phyloP scores from a whole-genome alignment of 805 yeast species.

The Trichomonascus vanleenenianus region DNA sequence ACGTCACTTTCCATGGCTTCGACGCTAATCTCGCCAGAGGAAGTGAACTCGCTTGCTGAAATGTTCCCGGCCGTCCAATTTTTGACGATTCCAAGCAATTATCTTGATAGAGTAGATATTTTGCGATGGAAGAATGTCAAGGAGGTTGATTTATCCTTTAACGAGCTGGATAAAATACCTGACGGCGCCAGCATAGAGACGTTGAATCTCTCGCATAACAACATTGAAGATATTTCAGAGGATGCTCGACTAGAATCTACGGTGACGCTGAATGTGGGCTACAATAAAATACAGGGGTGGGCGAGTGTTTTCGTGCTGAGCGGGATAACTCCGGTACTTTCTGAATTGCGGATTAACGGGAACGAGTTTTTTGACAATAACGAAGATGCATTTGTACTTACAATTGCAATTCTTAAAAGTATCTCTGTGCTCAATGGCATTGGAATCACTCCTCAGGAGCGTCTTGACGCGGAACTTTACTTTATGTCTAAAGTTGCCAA shows the following conservation, averaged over 20 bases:
- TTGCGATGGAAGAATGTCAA: background rate
- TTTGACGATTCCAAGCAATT: conserved; percentile 17
- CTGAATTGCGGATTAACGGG: conserved; percentile 39
- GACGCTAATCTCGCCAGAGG: conserved; percentile 11
- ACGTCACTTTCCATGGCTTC: conserved; percentile 17
- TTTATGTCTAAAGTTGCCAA: conserved; percentile 46
- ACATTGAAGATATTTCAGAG: conserved; percentile 17
- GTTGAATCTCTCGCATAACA: conserved; percentile 35
- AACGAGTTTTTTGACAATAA: conserved; percentile 40
- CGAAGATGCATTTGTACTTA: conserved; percentile 21
- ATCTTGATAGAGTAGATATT: background rate
- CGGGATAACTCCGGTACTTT: conserved; percentile 35
- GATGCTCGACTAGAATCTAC: background rate
- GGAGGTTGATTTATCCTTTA: conserved; percentile 37
- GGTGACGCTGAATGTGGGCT: conserved; percentile 40
- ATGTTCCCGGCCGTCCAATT: conserved; percentile 30
- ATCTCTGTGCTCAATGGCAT: conserved; percentile 53
- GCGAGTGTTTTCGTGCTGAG: conserved; percentile 38
- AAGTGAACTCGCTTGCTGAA: conserved; percentile 11
- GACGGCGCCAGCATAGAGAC: conserved; percentile 10
- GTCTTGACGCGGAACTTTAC: conserved; percentile 61
- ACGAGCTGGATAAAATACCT: conserved; percentile 25
- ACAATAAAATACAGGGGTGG: conserved; percentile 45
- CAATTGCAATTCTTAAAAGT: conserved; percentile 40
- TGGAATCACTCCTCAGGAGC: conserved; percentile 36